Base-by-base conservation (phyloP, 768 basidiomycete species). In the Boletus patriciae region DNA sequence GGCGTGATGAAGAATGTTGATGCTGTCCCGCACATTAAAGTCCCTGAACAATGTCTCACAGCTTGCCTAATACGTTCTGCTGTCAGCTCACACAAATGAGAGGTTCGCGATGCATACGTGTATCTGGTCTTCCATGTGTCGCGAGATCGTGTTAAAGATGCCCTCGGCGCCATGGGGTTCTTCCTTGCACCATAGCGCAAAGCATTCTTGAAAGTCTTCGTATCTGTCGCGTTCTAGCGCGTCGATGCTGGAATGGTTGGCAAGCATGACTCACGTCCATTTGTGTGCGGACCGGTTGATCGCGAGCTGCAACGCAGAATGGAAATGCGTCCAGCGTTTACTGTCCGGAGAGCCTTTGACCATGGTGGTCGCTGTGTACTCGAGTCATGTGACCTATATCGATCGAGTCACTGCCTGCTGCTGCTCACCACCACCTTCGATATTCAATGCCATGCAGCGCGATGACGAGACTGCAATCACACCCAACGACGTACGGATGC, bases 81-180 rank as follows among this genome's bases (percentile, higher is more conserved):
- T 19, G 45, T 62, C 40, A 48, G 29, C 19, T 52, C 34, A 53
- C 27, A 25, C 42, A 27, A 48, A 25, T 36, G 38, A 25, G 2
- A 48, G 4, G 4, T 13, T 46, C 23, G 11, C 13, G 19, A 40
- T 25, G 55, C 53, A 50, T 62, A 71, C 52, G 69, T 70, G 78
- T 71, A 83, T 86, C 49, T 84, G 79, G 13, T 82, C 79, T 62
- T 91, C 88, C 64, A 90, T 86, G 52, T 88, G 87, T 59, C 83
- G 77, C 6, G 88, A 83, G 18, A 92, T 83, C 18, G 82, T 83
- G 53, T 84, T 85, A 65, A 79, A 87, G 1, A 83, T 83, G 4
- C 80, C 81, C 29, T 78, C 77, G 1, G 85, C 80, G 12, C 83
- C 81, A 50, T 85, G 83, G 56, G 80, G 83, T 57, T 86, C 84